A percentile compares a stretch with the other conserved stretches of the same genome.
Conservation (phyloP, 192 early-diverging fungal species). For the Coemansia sp. region DNA sequence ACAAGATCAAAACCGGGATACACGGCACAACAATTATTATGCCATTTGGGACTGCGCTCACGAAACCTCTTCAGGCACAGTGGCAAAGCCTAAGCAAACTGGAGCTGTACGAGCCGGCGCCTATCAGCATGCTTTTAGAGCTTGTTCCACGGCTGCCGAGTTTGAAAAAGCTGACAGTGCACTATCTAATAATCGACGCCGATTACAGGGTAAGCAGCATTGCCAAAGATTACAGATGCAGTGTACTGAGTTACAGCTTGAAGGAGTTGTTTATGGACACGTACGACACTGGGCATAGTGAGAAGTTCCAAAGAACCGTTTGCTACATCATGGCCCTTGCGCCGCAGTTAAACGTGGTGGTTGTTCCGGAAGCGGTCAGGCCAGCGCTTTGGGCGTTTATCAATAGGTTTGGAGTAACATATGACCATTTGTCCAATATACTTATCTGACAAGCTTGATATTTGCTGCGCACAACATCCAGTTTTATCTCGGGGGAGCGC, state of each 20-base stretch:
- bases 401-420: neutral
- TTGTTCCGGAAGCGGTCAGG: neutral
- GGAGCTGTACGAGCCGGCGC: neutral
- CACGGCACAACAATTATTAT: neutral
- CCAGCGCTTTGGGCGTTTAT: neutral
- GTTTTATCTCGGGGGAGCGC: no score
- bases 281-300: neutral
- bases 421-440: neutral
- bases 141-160: neutral
- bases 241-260: neutral
- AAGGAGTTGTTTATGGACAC: neutral
- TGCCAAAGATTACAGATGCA: neutral
- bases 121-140: neutral
- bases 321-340: neutral
- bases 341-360: neutral
- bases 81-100: neutral
- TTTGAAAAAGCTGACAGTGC: neutral
- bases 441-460: neutral
- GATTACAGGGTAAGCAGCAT: neutral
- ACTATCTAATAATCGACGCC: neutral
- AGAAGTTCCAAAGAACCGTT: neutral
- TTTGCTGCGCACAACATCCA: neutral
- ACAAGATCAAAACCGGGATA: neutral
- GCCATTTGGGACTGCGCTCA: neutral
- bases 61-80: neutral